Base-by-base conservation (phyloP, 169 alveolate species). In the Eimeria maxima region DNA sequence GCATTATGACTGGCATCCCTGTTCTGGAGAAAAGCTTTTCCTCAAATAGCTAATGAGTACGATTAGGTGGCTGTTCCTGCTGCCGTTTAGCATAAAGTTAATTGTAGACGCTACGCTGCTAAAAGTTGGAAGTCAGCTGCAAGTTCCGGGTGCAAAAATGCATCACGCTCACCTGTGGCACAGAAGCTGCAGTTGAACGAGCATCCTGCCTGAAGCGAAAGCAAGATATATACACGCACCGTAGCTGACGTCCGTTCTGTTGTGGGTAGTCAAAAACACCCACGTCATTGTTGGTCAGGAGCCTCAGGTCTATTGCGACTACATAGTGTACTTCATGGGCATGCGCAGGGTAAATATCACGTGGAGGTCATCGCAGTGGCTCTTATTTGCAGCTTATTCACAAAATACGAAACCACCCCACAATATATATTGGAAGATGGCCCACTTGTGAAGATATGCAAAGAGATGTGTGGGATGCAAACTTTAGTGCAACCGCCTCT, bases 371-470 rank as follows among this genome's bases (percentile, higher is more conserved):
- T 67, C 8, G n/a, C 42, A 10, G 13, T 24, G 81, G 53, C 14
- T 13, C 53, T 13, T 33, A 71, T 14, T 33, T 11, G 27, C 50
- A 65, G 11, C n/a, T 13, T 4, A 38, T 16, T 14, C 81, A 22
- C 44, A 3, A 45, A 24, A 18, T 78, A 7, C 88, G 42, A 42
- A 38, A 16, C 24, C 44, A 45, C 50, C 53, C 10, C 16, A 14
- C 47, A 33, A 11, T 16, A 44, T 10, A 42, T 47, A 20, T 67
- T 47, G 29, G 20, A 22, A 10, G 42, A 78, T 22, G 45, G 65
- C 96, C 89, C 93, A 97, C 98, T 96, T 98, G 99, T 22, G 98
- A 96, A 20, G 99, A 98, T 94, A 98, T 97, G 95, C 99, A 97
- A 38, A 98, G 97, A 22, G 98, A 97, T 76, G 96, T 97, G 89